Evolutionary conservation across 2,329 filamentous ascomycete species (phyloP), one percentile per base, ranked within the genome.

Genomic region (Nothomitra cinnamomea): DNA sequence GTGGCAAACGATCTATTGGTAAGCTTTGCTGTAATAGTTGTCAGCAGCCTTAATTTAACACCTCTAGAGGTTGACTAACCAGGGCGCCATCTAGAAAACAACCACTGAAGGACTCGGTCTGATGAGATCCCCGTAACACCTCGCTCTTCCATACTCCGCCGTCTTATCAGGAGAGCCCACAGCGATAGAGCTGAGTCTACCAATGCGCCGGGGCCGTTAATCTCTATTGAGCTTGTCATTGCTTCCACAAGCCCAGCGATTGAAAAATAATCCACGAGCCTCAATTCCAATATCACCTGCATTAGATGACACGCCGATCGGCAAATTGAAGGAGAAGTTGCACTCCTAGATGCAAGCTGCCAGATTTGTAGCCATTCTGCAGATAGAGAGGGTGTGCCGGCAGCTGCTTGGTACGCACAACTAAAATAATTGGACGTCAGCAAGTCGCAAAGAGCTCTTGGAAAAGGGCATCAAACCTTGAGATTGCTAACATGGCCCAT

Each of bases 401-500:
- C 43, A 32, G 54, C 24, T 49, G n/a, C 21, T 41, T 55, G 54
- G 24, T 24, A 45, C 17, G 38, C 49, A 36, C 54, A 55, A 17
- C 54, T 55, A 22, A 19, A 8, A 12, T 50, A 24, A 51, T 19
- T 38, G 19, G 10, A n/a, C 24, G 42, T 38, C 13, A 55, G 51
- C 36, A 22, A 21, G 12, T 6, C 3, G 25, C 22, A 24, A 8
- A 24, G 17, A 10, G 15, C 13, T n/a, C 2, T 3, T 6, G 28
- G 36, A 13, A 3, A 40, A 32, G 17, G 22, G 15, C 3, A 24
- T 12, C 5, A 22, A 40, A 89, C 87, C 85, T 86, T 57, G 86
- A 74, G 62, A 87, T 79, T n/a, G 82, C 83, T 52, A 95, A 66
- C 71, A 94, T 79, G 17, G 87, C 83, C 92, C 92, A 98, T 0